phyloP scores from a whole-genome alignment of 495 filamentous ascomycete species.

The Aspergillus campestris region DNA sequence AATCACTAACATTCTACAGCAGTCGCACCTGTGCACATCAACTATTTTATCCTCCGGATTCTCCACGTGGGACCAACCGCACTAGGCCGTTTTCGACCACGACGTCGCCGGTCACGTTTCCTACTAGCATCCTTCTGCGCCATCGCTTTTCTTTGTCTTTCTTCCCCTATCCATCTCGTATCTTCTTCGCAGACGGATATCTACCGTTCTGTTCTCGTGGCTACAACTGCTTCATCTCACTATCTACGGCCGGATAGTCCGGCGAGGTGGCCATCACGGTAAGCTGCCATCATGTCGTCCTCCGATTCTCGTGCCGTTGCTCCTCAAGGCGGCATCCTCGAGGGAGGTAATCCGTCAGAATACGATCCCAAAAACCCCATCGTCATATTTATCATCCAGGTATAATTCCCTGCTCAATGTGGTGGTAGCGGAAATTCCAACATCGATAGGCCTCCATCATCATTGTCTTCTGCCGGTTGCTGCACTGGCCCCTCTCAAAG shows the following conservation, averaged over 20 bases:
- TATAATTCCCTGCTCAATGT: slow-evolving; percentile 20
- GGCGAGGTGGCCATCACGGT: background rate
- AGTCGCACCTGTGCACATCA: no score
- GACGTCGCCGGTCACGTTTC: no score
- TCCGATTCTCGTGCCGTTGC: slow-evolving; percentile 12
- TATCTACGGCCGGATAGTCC: background rate
- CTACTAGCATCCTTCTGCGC: background rate
- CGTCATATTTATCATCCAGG: slow-evolving; percentile 91
- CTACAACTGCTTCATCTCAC: background rate
- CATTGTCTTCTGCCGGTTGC: slow-evolving; percentile 76
- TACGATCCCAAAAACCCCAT: slow-evolving; percentile 82
- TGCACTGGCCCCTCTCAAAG: slow-evolving; percentile 78
- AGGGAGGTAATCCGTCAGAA: slow-evolving; percentile 60
- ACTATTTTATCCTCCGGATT: no score
- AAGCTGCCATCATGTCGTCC: slow-evolving; percentile 5
- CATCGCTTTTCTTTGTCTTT: slow-evolving; percentile 3
- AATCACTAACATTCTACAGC: no score
- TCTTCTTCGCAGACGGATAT: background rate
- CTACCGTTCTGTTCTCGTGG: background rate
- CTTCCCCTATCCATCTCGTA: background rate
- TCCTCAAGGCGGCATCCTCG: slow-evolving; percentile 53
- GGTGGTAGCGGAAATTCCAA: background rate
- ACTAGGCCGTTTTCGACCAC: no score
- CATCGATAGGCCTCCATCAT: slow-evolving; percentile 70
- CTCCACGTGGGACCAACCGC: no score